Evolutionary conservation across 495 filamentous ascomycete species (phyloP).

Genomic region (Pseudoneurospora amorphoporcata): DNA sequence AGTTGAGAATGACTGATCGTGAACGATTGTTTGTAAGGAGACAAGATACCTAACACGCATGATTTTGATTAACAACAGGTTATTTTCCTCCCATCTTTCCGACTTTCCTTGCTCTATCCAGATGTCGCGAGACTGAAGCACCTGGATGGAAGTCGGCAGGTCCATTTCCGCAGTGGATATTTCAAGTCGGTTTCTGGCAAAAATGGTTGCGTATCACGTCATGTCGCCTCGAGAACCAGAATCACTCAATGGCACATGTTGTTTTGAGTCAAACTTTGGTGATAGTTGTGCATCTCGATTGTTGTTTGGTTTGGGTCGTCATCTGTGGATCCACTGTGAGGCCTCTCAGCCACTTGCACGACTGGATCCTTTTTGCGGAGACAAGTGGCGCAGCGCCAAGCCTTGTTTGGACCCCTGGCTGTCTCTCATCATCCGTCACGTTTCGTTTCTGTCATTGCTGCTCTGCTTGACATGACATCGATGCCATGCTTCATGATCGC

Average conservation of each 20-base stretch:
- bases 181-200: background rate
- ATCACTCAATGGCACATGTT: background rate
- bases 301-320: background rate
- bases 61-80: background rate
- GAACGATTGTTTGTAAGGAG: background rate
- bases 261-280: background rate
- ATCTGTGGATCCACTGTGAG: background rate
- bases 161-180: background rate
- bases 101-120: background rate
- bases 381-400: background rate
- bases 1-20: background rate
- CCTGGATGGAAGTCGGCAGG: background rate
- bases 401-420: background rate
- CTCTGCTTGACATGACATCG: background rate
- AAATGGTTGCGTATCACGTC: background rate
- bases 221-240: background rate
- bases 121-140: background rate
- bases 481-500: background rate
- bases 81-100: background rate
- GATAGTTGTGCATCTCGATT: background rate
- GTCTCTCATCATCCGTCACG: background rate
- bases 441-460: background rate
- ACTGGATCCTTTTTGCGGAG: background rate
- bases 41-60: background rate
- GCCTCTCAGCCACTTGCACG: background rate